Conservation (phyloP, 306 rosid genomes). For the Cucurbita maxima region DNA sequence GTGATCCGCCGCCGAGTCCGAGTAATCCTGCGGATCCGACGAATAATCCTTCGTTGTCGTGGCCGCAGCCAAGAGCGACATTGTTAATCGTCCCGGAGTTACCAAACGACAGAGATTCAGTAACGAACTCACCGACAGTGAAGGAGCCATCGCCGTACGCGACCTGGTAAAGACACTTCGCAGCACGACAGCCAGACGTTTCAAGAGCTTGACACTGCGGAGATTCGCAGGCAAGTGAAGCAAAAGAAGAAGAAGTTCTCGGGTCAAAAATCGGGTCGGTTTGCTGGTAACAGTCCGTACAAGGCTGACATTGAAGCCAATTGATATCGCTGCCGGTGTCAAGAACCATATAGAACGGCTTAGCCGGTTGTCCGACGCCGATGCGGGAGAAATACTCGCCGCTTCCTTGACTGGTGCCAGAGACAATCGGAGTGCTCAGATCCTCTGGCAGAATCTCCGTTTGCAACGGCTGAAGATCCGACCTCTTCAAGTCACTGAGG, state of each 20-base stretch:
- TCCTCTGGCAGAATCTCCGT: slow-evolving; percentile 37
- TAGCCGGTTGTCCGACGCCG: slow-evolving; percentile 55
- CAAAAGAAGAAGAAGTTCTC: slow-evolving; percentile 28
- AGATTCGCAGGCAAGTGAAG: slow-evolving; percentile 33
- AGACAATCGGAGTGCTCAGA: slow-evolving; percentile 44
- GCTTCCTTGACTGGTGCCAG: slow-evolving; percentile 57
- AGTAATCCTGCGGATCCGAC: slow-evolving; percentile 62
- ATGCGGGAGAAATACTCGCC: slow-evolving; percentile 86
- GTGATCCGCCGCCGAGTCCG: slow-evolving; percentile 76
- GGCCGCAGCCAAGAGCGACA: slow-evolving; percentile 74
- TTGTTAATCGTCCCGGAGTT: slow-evolving; percentile 27
- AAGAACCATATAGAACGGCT: slow-evolving; percentile 57
- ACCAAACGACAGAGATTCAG: slow-evolving; percentile 67
- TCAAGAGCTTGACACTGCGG: slow-evolving; percentile 39
- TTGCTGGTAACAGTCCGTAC: slow-evolving; percentile 76
- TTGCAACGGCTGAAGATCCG: slow-evolving; percentile 36
- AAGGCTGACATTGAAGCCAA: slow-evolving; percentile 89
- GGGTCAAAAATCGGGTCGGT: slow-evolving; percentile 75
- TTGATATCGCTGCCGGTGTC: slow-evolving; percentile 83
- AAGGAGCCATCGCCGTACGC: slow-evolving; percentile 75
- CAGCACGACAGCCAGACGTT: slow-evolving; percentile 26
- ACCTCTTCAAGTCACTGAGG: slow-evolving; percentile 10
- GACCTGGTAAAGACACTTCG: slow-evolving; percentile 62
- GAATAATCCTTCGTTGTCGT: slow-evolving; percentile 71
- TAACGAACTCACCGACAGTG: slow-evolving; percentile 56